Evolutionary conservation across 495 filamentous ascomycete genomes (phyloP).

Genomic region (Aspergillus panamensis): DNA sequence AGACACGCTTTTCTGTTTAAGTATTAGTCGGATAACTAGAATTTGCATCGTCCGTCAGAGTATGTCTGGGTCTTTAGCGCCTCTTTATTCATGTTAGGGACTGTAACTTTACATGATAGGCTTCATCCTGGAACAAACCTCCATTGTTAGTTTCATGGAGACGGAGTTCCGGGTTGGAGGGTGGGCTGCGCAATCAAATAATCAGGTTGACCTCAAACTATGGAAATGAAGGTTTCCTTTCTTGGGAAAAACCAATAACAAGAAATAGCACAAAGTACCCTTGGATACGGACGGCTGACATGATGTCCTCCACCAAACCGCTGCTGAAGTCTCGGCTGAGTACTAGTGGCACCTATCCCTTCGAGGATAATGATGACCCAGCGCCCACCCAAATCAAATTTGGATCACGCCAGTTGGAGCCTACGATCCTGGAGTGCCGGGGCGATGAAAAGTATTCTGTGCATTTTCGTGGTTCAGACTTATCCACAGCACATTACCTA

Average conservation of each 20-base stretch:
- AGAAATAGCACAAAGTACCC: neutral
- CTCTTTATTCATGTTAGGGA: conserved; percentile 23
- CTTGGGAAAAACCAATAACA: conserved; percentile 4
- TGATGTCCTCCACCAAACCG: conserved; percentile 8
- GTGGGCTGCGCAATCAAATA: conserved; percentile 30
- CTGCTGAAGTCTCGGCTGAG: conserved; percentile 1
- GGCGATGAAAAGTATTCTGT: neutral
- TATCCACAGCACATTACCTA: conserved; percentile 21
- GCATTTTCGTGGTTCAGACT: conserved; percentile 26
- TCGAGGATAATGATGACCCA: neutral
- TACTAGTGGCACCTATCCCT: conserved; percentile 7
- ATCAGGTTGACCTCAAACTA: conserved; percentile 20
- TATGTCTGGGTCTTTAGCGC: conserved; percentile 3
- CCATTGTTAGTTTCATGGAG: conserved; percentile 24
- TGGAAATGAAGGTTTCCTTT: conserved; percentile 6
- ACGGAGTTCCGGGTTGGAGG: conserved; percentile 9
- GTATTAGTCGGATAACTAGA: neutral
- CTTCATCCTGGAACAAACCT: neutral
- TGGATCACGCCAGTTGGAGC: neutral
- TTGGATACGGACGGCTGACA: conserved; percentile 17
- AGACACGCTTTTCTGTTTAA: neutral
- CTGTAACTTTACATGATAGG: neutral
- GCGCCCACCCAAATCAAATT: neutral
- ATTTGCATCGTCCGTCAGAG: no score
- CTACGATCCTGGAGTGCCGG: neutral